phyloP scores from a whole-genome alignment of 2,329 filamentous ascomycete genomes.

The Pestalotiopsis sp. region DNA sequence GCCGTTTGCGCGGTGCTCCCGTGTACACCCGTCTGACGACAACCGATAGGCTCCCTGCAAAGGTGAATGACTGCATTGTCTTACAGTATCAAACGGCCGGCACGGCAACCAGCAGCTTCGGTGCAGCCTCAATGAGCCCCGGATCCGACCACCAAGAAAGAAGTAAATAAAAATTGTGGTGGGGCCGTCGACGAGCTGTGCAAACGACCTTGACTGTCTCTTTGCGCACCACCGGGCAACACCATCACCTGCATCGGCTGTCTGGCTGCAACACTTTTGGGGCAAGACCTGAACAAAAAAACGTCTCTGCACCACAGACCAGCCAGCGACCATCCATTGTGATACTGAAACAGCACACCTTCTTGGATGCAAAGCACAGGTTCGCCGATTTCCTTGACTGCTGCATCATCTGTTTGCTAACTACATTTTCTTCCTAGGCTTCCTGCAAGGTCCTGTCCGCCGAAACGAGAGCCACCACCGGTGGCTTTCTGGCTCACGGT shows the following conservation, averaged over 20 bases:
- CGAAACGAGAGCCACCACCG: neutral
- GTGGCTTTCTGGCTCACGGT: neutral
- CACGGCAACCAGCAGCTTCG: neutral
- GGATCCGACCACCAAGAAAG: neutral
- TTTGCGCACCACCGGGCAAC: neutral
- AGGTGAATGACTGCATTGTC: neutral
- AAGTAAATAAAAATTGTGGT: neutral
- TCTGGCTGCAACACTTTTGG: too few relatives aligned
- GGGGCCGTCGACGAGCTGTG: neutral
- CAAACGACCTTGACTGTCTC: neutral
- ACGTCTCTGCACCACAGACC: neutral
- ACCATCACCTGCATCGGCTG: too few relatives aligned
- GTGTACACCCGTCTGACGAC: neutral
- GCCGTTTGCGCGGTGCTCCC: neutral
- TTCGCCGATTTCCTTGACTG: neutral
- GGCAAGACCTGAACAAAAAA: neutral
- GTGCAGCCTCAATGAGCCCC: neutral
- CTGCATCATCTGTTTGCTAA: neutral
- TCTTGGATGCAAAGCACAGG: neutral
- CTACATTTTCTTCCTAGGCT: neutral
- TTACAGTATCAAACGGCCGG: neutral
- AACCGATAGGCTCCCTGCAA: neutral
- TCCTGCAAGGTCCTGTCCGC: neutral
- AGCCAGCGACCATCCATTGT: neutral
- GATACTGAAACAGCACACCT: neutral